A percentile compares a stretch with the other conserved stretches of the same genome.
phyloP scores from a whole-genome alignment of 441 rosid species.

The Euphorbia schlechtendalii region DNA sequence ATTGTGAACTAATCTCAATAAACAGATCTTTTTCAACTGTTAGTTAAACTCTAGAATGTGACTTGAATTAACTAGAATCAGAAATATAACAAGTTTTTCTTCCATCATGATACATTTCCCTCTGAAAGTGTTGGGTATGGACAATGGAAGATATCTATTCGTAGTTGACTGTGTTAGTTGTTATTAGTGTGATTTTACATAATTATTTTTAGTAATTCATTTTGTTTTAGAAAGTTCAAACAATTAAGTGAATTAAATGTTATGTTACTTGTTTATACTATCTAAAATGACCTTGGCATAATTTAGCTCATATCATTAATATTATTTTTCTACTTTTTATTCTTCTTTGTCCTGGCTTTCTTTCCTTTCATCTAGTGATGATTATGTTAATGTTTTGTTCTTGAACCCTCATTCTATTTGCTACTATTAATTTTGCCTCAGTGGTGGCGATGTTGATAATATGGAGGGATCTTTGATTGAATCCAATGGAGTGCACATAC shows the following conservation, averaged over 20 bases:
- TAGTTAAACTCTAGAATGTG: too few relatives aligned
- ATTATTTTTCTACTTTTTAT: background rate
- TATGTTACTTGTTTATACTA: background rate
- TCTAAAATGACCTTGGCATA: background rate
- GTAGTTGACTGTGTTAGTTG: background rate
- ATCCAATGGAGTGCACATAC: slow-evolving; percentile 47
- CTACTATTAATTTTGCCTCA: slow-evolving; percentile 30
- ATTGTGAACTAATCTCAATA: too few relatives aligned
- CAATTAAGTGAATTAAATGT: background rate
- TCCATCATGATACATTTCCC: too few relatives aligned
- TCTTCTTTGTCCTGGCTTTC: background rate
- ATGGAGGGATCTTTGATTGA: slow-evolving; percentile 64
- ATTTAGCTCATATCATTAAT: background rate
- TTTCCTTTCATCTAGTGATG: background rate
- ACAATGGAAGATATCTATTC: background rate
- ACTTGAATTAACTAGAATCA: too few relatives aligned
- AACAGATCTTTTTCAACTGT: too few relatives aligned
- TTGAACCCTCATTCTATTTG: slow-evolving; percentile 15
- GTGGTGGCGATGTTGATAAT: slow-evolving; percentile 70
- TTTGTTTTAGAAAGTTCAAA: background rate
- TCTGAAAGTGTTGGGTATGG: too few relatives aligned
- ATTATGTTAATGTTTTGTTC: slow-evolving; percentile 14
- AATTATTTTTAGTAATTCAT: background rate
- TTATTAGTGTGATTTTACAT: background rate
- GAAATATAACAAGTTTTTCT: too few relatives aligned